Conservation (phyloP, 108 stramenopile genomes). For the Skeletonema grethae region DNA sequence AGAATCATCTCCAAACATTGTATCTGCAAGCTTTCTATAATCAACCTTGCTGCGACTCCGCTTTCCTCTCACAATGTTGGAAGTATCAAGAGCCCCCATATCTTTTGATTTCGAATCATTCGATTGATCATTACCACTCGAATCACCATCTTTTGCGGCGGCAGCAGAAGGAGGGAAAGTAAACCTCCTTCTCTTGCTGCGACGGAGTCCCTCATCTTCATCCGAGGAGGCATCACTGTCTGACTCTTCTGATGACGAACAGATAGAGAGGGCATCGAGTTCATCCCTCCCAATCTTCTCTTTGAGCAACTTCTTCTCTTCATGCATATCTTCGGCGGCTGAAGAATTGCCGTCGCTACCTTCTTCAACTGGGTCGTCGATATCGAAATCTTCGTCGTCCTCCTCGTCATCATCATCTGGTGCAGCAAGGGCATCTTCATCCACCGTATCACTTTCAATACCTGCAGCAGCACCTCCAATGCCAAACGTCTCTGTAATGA, state of each 20-base stretch:
- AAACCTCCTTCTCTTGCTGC: conserved; percentile 12
- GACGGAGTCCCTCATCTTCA: conserved; percentile 1
- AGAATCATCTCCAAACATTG: conserved; percentile 76
- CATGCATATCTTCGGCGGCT: conserved; percentile 46
- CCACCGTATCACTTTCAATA: neutral
- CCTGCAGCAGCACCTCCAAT: conserved; percentile 17
- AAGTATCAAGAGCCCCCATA: conserved; percentile 61
- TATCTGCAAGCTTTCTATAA: conserved; percentile 76
- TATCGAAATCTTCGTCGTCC: conserved; percentile 51
- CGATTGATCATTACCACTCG: neutral
- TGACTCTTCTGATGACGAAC: conserved; percentile 16
- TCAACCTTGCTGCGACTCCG: conserved; percentile 74
- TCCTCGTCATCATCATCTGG: conserved; percentile 55
- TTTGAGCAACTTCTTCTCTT: conserved; percentile 42
- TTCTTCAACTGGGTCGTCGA: conserved; percentile 19
- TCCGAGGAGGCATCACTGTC: conserved; percentile 15
- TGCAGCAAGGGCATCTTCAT: conserved; percentile 5
- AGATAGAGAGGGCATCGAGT: conserved; percentile 66
- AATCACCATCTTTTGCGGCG: neutral
- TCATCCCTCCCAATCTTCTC: conserved; percentile 71
- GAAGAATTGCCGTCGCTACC: conserved; percentile 43
- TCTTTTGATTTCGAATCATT: conserved; percentile 22
- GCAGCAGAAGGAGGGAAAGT: neutral
- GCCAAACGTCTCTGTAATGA: conserved; percentile 55
- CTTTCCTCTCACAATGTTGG: conserved; percentile 83